Evolutionary conservation across 2,329 filamentous ascomycete genomes (phyloP).

Genomic region (Xylaria polymorpha): DNA sequence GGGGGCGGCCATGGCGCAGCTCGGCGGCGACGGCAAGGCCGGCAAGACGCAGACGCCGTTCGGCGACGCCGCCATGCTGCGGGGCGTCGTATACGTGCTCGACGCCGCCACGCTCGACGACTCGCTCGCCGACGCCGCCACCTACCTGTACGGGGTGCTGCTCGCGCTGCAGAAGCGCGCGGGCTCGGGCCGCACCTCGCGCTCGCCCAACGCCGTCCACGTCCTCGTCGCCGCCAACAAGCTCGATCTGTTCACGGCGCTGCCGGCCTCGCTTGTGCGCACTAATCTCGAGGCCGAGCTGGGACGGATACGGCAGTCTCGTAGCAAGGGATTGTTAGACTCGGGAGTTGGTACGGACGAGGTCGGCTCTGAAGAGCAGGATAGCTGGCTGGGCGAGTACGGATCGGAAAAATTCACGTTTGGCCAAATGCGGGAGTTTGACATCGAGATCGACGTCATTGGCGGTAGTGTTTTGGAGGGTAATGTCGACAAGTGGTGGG

Average conservation of each 20-base stretch:
- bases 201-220: slow-evolving; percentile 70
- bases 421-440: slow-evolving; percentile 83
- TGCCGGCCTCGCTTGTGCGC: slow-evolving; percentile 82
- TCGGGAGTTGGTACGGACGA: slow-evolving; percentile 78
- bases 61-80: slow-evolving; percentile 37
- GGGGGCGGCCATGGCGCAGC: slow-evolving; percentile 68
- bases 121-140: slow-evolving; percentile 76
- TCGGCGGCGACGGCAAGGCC: slow-evolving; percentile 48
- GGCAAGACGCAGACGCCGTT: slow-evolving; percentile 18
- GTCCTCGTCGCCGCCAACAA: slow-evolving; percentile 94
- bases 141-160: slow-evolving; percentile 91
- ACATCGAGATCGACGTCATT: slow-evolving; percentile 79
- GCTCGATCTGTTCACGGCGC: slow-evolving; percentile 91
- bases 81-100: slow-evolving; percentile 85
- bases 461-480: slow-evolving; percentile 78
- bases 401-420: slow-evolving; percentile 84
- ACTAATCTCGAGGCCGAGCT: slow-evolving; percentile 83
- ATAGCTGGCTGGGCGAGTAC: slow-evolving; percentile 86
- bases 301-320: slow-evolving; percentile 78
- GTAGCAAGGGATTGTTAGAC: slow-evolving; percentile 84
- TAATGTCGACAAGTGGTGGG: slow-evolving; percentile 86
- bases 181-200: slow-evolving; percentile 65
- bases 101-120: slow-evolving; percentile 79
- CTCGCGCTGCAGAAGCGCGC: slow-evolving; percentile 81
- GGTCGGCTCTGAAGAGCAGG: slow-evolving; percentile 74